Base-by-base conservation (phyloP, 371 early-diverging fungal genomes). In the Rhizopus sp. region DNA sequence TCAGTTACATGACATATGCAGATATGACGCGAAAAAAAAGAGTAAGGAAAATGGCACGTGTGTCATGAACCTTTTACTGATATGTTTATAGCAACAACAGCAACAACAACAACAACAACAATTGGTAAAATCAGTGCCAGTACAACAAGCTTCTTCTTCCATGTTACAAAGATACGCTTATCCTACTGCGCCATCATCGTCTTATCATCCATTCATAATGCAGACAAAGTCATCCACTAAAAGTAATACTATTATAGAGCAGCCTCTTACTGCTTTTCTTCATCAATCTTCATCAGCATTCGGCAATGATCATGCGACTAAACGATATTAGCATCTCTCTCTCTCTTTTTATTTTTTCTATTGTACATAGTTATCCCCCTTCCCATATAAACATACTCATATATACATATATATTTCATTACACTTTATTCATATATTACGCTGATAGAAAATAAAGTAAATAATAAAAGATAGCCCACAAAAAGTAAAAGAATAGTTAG, bases 1-100 rank as follows among this genome's bases (percentile, higher is more conserved):
- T 78, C 17, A 73, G 73, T 42, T 78, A 78, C 16, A 75, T 69
- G 62, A 78, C 67, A 10, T 78, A 71, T 53, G 63, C 70, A 34
- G 78, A 77, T 60, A 42, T 73, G n/a, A 53, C 50, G 13, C 62
- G 66, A 39, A 59, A 57, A 47, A 59, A 51, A 48, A 53, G 52
- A 41, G 61, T 62, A 63, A 45, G 23, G 2, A 23, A 23, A 23
- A 23, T 23, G 47, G 4, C 17, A 47, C 23, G 23, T 23, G 23
- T 23, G 23, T 23, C 23, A 23, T 23, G 23, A 23, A 23, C 23
- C 23, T 1, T 23, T 23, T 23, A 23, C 23, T 23, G 23, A 23
- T 23, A 23, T 23, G 23, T 23, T 23, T 23, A 29, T 29, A 46
- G 29, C 46, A 17, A 23, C 46, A n/a, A n/a, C n/a, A n/a, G n/a